phyloP scores from a whole-genome alignment of 2,329 filamentous ascomycete species.

The Aspergillus ibericus region DNA sequence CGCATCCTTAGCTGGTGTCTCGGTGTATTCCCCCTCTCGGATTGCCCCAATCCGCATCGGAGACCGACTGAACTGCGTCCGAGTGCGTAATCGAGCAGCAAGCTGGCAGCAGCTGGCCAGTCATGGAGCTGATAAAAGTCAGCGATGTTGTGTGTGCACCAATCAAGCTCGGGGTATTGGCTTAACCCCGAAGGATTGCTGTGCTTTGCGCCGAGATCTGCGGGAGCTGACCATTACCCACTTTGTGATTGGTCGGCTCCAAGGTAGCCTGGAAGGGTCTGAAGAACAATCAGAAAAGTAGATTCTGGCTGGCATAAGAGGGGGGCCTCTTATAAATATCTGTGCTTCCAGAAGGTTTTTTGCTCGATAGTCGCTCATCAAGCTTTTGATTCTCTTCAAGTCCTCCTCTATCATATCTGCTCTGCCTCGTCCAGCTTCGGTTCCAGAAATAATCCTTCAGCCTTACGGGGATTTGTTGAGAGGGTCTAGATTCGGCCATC shows the following conservation, averaged over 20 bases:
- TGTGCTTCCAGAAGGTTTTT: background rate
- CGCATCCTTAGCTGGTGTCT: background rate
- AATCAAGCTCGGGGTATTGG: slow-evolving; percentile 5
- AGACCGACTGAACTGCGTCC: background rate
- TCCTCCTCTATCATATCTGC: background rate
- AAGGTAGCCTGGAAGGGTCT: slow-evolving; percentile 4
- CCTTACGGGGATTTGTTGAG: slow-evolving; percentile 5
- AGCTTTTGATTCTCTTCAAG: background rate
- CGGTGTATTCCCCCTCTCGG: slow-evolving; percentile 4
- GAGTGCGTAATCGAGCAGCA: background rate
- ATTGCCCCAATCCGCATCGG: background rate
- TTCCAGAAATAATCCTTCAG: background rate
- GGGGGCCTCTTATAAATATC: slow-evolving; percentile 4
- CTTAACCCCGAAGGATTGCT: background rate
- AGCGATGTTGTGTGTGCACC: background rate
- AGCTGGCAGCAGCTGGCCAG: background rate
- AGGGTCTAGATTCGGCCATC: slow-evolving; percentile 5
- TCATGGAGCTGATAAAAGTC: background rate
- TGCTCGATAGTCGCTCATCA: background rate
- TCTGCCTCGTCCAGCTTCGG: background rate
- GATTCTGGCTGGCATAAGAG: background rate
- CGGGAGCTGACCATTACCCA: background rate
- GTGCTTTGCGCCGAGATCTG: background rate
- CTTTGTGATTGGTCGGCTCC: background rate
- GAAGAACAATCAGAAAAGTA: background rate